phyloP scores from a whole-genome alignment of 1,284 basidiomycete genomes.

The Ustilago shanxiensis region DNA sequence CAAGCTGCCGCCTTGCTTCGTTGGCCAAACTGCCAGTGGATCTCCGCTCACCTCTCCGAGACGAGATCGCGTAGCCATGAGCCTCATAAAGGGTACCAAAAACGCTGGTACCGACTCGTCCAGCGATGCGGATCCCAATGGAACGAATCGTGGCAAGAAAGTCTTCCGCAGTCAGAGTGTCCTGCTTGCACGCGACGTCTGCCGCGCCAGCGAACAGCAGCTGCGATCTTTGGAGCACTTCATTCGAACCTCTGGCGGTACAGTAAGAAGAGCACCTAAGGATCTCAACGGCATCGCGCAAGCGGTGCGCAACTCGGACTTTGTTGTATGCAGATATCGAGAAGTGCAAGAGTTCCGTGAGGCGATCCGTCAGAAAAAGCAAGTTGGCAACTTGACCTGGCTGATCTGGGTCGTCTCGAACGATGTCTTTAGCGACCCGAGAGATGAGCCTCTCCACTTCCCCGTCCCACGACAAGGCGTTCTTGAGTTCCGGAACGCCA shows the following conservation, averaged over 20 bases:
- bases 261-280: conserved; percentile 34
- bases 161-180: conserved; percentile 47
- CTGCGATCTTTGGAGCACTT: conserved; percentile 71
- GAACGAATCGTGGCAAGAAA: conserved; percentile 13
- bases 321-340: conserved; percentile 79
- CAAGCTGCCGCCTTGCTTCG: conserved; percentile 49
- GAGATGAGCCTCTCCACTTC: conserved; percentile 77
- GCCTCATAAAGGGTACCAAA: conserved; percentile 13
- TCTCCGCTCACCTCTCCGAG: conserved; percentile 43
- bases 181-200: conserved; percentile 53
- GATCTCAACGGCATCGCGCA: conserved; percentile 50
- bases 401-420: conserved; percentile 80
- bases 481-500: conserved; percentile 72
- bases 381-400: conserved; percentile 84
- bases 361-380: conserved; percentile 76
- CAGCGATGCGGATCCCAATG: background rate
- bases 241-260: conserved; percentile 39
- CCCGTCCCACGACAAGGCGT: conserved; percentile 73
- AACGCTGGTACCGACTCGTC: background rate
- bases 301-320: conserved; percentile 73
- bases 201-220: conserved; percentile 57
- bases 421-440: conserved; percentile 77
- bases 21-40: conserved; percentile 31
- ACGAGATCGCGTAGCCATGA: conserved; percentile 34
- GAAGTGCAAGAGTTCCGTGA: conserved; percentile 79